Percentiles rank a stretch among this genome's conserved stretches.
These are phyloP conservation scores for Paramecium tetraurelia DNA, from an alignment of 73 alveolate species.

Conservation along the genomic window DNA sequence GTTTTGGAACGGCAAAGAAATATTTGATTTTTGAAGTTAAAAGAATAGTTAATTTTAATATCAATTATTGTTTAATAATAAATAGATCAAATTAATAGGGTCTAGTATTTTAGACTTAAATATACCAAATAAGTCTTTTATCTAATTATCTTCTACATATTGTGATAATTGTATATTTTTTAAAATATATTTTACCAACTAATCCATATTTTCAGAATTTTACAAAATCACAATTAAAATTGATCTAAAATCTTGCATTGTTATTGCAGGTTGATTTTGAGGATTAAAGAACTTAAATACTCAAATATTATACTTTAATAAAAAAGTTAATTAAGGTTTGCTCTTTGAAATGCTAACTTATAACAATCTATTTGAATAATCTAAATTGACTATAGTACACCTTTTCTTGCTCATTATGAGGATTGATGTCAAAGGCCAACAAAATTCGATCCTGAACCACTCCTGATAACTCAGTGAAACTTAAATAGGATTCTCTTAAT, in stretches of 20 bases:
- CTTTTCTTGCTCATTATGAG: slow-evolving; percentile 6
- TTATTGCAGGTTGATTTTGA: neutral
- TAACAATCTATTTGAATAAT: slow-evolving; percentile 4
- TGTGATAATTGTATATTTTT: neutral
- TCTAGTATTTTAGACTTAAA: neutral
- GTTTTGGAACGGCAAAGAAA: neutral
- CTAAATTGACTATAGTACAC: slow-evolving; percentile 28
- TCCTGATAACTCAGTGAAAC: neutral
- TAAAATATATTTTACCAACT: neutral
- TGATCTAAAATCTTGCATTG: neutral
- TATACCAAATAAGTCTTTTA: slow-evolving; percentile 3
- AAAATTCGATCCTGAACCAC: slow-evolving; percentile 10
- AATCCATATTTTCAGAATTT: slow-evolving; percentile 19
- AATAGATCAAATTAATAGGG: neutral
- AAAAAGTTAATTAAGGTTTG: neutral
- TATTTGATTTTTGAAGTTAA: neutral
- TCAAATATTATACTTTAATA: neutral
- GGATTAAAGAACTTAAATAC: slow-evolving; percentile 7
- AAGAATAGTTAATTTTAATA: neutral
- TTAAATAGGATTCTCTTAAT: neutral
- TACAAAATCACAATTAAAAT: neutral
- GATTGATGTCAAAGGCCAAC: slow-evolving; percentile 18
- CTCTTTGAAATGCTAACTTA: neutral
- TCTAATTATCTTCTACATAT: slow-evolving; percentile 4
- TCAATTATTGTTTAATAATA: slow-evolving; percentile 35